Conservation (phyloP, 108 stramenopile species). For the Cyclotella choctawhatcheeana region DNA sequence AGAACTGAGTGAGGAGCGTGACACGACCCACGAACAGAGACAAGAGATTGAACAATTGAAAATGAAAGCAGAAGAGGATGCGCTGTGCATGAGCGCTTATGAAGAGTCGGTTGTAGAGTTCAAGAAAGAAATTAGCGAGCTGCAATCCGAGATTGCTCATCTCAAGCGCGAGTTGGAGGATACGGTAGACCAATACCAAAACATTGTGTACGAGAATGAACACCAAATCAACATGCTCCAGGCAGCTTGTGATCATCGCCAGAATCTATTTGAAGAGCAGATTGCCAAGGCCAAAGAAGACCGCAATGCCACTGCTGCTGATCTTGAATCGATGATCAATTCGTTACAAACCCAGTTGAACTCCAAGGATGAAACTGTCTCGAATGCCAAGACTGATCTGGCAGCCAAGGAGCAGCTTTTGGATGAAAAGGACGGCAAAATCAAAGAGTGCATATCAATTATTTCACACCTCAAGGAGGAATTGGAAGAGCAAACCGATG, state of each 20-base stretch:
- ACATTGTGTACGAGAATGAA: constrained; percentile 27
- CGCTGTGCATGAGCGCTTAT: constrained; percentile 18
- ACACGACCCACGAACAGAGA: not conserved
- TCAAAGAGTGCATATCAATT: constrained; percentile 13
- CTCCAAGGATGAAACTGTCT: constrained; percentile 19
- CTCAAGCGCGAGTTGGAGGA: constrained; percentile 11
- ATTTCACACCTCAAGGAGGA: constrained; percentile 17
- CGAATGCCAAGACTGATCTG: constrained; percentile 18
- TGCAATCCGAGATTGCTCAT: constrained; percentile 21
- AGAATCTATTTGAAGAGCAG: constrained; percentile 38
- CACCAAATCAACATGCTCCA: constrained; percentile 37
- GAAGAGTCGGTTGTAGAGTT: constrained; percentile 38
- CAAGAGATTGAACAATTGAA: constrained; percentile 19
- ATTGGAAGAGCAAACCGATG: constrained; percentile 22
- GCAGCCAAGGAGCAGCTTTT: constrained; percentile 1
- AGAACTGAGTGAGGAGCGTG: constrained; percentile 28
- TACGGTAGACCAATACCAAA: not conserved
- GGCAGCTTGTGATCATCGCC: constrained; percentile 22
- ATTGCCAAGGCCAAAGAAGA: constrained; percentile 30
- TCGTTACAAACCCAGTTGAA: constrained; percentile 29
- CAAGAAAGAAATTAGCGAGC: constrained; percentile 29
- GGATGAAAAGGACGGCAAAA: not conserved
- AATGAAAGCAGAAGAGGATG: constrained; percentile 15
- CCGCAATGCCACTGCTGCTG: constrained; percentile 21
- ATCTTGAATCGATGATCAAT: constrained; percentile 40